phyloP scores from a whole-genome alignment of 768 basidiomycete genomes.

The Stropharia rugosoannulata region DNA sequence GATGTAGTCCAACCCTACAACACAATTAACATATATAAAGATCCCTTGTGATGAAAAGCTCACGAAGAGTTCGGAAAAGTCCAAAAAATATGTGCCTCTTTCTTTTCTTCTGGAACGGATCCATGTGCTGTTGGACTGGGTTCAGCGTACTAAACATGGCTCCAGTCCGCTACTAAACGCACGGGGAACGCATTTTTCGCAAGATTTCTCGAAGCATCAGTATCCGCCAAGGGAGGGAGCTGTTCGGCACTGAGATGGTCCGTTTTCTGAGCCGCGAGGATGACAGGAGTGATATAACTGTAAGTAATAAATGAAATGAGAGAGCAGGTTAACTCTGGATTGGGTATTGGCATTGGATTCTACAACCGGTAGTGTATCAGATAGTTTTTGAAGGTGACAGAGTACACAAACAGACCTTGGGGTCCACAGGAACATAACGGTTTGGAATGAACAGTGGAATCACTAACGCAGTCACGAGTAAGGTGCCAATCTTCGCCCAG shows the following conservation, averaged over 20 bases:
- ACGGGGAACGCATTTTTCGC: conserved; percentile 14
- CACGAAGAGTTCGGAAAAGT: conserved; percentile 36
- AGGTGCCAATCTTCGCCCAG: conserved; percentile 45
- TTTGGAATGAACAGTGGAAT: conserved; percentile 53
- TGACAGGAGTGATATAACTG: conserved; percentile 49
- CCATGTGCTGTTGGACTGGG: conserved; percentile 26
- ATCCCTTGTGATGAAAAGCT: neutral
- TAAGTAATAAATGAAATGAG: conserved; percentile 41
- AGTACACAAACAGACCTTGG: conserved; percentile 29
- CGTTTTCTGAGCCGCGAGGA: conserved; percentile 39
- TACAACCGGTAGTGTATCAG: conserved; percentile 5
- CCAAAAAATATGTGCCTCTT: conserved; percentile 45
- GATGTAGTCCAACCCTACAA: conserved; percentile 21
- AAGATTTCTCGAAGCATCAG: conserved; percentile 35
- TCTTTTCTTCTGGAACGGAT: conserved; percentile 37
- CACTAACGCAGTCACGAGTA: conserved; percentile 31
- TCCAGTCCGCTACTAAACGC: conserved; percentile 18
- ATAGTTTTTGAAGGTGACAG: neutral
- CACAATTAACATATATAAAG: neutral
- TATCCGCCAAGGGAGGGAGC: conserved; percentile 60
- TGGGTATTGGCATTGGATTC: conserved; percentile 29
- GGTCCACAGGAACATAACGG: conserved; percentile 49
- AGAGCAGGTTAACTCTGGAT: conserved; percentile 51
- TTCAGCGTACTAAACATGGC: neutral
- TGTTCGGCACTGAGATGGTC: conserved; percentile 46